phyloP scores from a whole-genome alignment of 805 yeast species.

The Kuraishia ogatae region DNA sequence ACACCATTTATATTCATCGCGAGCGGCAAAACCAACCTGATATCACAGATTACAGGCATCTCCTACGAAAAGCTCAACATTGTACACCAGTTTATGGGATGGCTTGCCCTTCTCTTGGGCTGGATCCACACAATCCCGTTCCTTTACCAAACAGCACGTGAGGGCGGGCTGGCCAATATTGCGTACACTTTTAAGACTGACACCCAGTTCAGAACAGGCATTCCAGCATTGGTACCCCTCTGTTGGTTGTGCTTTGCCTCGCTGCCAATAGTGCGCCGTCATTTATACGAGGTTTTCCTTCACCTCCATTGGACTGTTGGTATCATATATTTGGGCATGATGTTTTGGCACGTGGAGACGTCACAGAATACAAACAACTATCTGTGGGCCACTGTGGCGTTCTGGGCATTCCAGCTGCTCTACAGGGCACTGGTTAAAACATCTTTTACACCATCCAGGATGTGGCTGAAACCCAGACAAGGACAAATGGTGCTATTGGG shows the following conservation, averaged over 20 bases:
- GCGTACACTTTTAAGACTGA: constrained; percentile 15
- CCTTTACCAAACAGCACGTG: constrained; percentile 30
- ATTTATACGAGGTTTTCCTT: constrained; percentile 37
- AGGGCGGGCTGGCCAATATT: constrained; percentile 37
- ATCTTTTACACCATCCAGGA: not conserved
- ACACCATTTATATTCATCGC: constrained; percentile 41
- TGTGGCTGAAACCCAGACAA: constrained; percentile 25
- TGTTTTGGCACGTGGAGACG: constrained; percentile 34
- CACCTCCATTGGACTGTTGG: constrained; percentile 48
- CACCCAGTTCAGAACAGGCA: constrained; percentile 27
- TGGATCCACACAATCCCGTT: constrained; percentile 46
- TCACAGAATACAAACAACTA: constrained; percentile 29
- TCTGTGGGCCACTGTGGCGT: constrained; percentile 40
- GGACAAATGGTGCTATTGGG: not conserved
- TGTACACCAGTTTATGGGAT: constrained; percentile 40
- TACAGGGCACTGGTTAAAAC: constrained; percentile 39
- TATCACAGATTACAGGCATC: constrained; percentile 41
- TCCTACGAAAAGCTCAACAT: constrained; percentile 47
- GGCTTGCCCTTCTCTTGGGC: constrained; percentile 31
- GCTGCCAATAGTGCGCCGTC: constrained; percentile 28
- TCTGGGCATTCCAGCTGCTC: constrained; percentile 40
- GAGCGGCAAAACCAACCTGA: constrained; percentile 44
- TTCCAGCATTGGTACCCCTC: constrained; percentile 38
- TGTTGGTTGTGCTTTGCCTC: constrained; percentile 34
- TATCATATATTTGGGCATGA: constrained; percentile 35